Evolutionary conservation across 352 stramenopile genomes (phyloP).

Genomic region (Globisporangium viniferum): DNA sequence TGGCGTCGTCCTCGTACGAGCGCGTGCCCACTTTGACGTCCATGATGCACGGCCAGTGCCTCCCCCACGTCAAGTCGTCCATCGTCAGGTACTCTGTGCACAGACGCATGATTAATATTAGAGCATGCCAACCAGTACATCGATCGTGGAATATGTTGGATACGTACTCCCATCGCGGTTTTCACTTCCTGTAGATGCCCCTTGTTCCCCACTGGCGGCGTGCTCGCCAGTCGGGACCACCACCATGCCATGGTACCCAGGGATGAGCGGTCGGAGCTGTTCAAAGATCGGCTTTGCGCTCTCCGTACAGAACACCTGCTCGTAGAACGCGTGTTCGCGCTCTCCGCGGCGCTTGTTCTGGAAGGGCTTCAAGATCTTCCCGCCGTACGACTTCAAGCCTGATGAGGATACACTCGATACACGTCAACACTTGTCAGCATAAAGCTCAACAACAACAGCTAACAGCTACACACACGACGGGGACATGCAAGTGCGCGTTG

Average conservation of each 20-base stretch:
- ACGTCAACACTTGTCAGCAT: neutral
- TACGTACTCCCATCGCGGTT: slow-evolving; percentile 10
- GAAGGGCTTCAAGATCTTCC: slow-evolving; percentile 83
- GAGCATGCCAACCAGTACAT: neutral
- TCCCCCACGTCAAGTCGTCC: slow-evolving; percentile 85
- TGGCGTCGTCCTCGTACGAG: slow-evolving; percentile 91
- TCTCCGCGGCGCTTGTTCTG: slow-evolving; percentile 77
- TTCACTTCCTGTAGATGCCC: slow-evolving; percentile 2
- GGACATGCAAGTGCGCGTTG: neutral
- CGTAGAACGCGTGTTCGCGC: slow-evolving; percentile 77
- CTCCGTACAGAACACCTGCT: slow-evolving; percentile 43
- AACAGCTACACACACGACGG: neutral
- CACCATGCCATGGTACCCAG: slow-evolving; percentile 59
- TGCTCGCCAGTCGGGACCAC: slow-evolving; percentile 22
- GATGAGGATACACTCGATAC: neutral
- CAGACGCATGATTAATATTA: neutral
- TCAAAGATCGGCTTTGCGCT: slow-evolving; percentile 20
- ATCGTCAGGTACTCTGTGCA: slow-evolving; percentile 83
- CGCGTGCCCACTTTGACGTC: slow-evolving; percentile 96
- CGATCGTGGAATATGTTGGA: neutral
- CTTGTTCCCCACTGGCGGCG: neutral
- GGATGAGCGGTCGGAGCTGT: slow-evolving; percentile 46
- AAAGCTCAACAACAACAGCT: neutral
- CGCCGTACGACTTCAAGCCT: slow-evolving; percentile 67
- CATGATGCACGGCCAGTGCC: slow-evolving; percentile 90